phyloP scores from a whole-genome alignment of 345 rosid genomes.

The Euclidium syriacum region DNA sequence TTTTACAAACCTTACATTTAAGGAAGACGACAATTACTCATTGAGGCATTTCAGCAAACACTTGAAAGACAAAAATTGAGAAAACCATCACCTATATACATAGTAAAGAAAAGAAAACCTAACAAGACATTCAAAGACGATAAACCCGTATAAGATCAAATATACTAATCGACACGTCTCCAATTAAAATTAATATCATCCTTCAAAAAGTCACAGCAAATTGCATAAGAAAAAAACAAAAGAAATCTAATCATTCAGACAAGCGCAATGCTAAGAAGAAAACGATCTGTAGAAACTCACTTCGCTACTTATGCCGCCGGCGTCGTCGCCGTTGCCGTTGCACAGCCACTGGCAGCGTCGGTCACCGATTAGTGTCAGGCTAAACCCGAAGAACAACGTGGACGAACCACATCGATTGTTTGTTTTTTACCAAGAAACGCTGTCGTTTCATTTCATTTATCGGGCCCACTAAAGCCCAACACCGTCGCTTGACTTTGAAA shows the following conservation, averaged over 20 bases:
- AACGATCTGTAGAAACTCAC: too few species aligned
- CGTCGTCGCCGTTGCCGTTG: background rate
- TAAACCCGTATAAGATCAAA: background rate
- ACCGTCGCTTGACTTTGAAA: background rate
- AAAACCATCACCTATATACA: background rate
- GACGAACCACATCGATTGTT: background rate
- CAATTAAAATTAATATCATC: background rate
- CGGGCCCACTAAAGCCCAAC: conserved; percentile 2
- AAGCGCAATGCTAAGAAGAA: background rate
- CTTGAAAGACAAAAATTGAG: background rate
- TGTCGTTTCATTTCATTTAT: background rate
- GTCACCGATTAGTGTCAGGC: background rate
- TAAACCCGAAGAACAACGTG: background rate
- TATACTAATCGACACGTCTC: background rate
- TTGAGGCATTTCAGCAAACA: conserved; percentile 24
- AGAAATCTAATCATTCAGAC: background rate
- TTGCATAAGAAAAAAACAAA: background rate
- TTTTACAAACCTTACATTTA: background rate
- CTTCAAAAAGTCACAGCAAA: background rate
- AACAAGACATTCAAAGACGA: background rate
- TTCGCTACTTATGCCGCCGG: background rate
- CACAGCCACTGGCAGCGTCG: background rate
- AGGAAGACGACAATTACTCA: background rate
- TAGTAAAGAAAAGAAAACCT: background rate
- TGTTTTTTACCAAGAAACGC: too few species aligned